Evolutionary conservation across 306 rosid genomes (phyloP), one percentile per base, ranked within the genome.

Genomic region (Quercus cerris): DNA sequence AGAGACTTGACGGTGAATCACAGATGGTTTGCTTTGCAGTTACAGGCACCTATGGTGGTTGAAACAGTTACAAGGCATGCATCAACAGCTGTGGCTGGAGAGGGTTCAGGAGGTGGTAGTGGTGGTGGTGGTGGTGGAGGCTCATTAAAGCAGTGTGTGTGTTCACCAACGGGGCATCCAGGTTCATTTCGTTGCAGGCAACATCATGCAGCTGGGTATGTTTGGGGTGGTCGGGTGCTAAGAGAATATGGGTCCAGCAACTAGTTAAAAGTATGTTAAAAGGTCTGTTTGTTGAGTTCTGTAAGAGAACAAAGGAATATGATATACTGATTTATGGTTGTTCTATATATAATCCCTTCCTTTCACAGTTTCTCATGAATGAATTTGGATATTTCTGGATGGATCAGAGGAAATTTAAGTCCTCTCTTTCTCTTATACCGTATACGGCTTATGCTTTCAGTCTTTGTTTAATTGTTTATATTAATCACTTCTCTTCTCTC

Each of bases 101-200:
- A 81, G 56, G 78, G 67, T 33, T 41, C 46, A 41, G 84, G 57
- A 15, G 70, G 71, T 3, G 75, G 82, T n/a, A n/a, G n/a, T 23
- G 23, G 23, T 23, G 23, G 23, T 23, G 23, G 23, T 0, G 81
- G 41, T 0, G 30, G 38, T 30, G 46, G 55, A 1, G 83, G 75
- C 68, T 51, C 78, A 0, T 23, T 7, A 6, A 82, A 78, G 84
- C 85, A 66, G 27, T 92, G 98, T 30, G 59, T 84, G 78, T 92
- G 98, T 75, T 94, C 98, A 11, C 97, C 97, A 52, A 91, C 97
- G 3, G 80, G 54, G 76, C 97, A 94, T 81, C 97, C 94, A 0
- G 97, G 97, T 19, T 92, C 98, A 31, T 94, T 92, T 77, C 91
- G 97, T 78, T 94, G 98, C 71, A 85, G 98, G 54, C 92, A 83